A percentile compares a stretch with the other conserved stretches of the same genome.
These are phyloP conservation scores for Myriosclerotinia duriaeana DNA, from an alignment of 2,329 filamentous ascomycete species.

Conservation along the genomic window DNA sequence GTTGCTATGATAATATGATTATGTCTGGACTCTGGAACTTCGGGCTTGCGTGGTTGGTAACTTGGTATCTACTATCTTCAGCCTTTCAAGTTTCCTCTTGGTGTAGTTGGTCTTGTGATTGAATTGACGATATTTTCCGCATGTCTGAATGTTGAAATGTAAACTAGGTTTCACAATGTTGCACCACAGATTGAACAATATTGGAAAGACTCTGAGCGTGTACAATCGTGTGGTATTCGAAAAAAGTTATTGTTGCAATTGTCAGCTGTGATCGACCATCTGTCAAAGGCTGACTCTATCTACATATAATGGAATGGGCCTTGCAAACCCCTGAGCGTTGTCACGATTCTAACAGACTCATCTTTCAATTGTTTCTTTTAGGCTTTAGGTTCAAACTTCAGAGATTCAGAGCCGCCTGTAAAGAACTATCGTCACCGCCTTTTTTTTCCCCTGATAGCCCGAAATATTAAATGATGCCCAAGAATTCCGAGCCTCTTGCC, in stretches of 20 bases:
- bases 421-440: constrained; percentile 20
- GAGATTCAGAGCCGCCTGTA: constrained; percentile 14
- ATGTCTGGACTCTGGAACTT: constrained; percentile 17
- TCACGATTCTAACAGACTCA: constrained; percentile 18
- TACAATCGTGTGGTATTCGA: constrained; percentile 10
- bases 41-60: constrained; percentile 4
- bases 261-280: constrained; percentile 20
- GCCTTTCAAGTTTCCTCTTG: constrained; percentile 21
- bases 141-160: constrained; percentile 6
- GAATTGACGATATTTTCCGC: constrained; percentile 19
- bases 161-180: constrained; percentile 13
- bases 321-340: constrained; percentile 17
- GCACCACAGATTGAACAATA: constrained; percentile 21
- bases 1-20: neutral
- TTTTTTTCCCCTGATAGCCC: constrained; percentile 9
- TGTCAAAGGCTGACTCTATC: constrained; percentile 20
- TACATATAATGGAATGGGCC: neutral
- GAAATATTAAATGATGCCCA: constrained; percentile 24
- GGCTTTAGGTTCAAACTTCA: neutral
- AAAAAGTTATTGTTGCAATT: neutral
- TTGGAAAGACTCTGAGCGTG: neutral
- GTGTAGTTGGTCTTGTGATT: constrained; percentile 23
- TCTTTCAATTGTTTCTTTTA: constrained; percentile 8
- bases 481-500: constrained; percentile 25
- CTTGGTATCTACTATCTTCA: too few species aligned